Evolutionary conservation across 106 monocot genomes (phyloP), one percentile per base, ranked within the genome.

Genomic region (Vanilla planifolia): DNA sequence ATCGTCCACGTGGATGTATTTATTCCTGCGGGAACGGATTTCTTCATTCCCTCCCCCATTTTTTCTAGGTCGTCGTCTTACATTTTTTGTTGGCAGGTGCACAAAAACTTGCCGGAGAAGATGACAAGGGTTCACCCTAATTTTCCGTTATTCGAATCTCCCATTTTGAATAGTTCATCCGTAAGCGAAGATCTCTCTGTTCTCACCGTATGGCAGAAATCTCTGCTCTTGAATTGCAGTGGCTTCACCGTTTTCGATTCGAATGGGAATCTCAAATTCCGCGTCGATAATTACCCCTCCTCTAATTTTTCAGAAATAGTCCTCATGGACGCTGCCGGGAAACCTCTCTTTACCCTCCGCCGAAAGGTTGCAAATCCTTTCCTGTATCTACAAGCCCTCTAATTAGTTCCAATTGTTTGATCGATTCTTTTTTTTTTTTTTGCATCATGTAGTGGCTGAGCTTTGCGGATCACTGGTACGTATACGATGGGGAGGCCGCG

Each of bases 191-290:
- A 43, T 4, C 57, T 43, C 35, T 60, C 23, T 62, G 57, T 67
- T 37, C 60, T 80, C 61, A 85, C 85, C 21, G 85, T 85, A 46
- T 85, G 85, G 85, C 47, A 77, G 52, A 80, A 79, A 53, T 85
- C 85, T 22, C 67, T 85, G 34, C 62, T 85, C 23, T 67, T 85
- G 57, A 80, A 85, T 52, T 66, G 77, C 57, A 74, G 67, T 4
- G 84, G 84, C 2, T 84, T 84, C 79, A 78, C 79, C 8, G 84
- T 84, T 8, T 84, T 63, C 61, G 79, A 84, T 41, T 43, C 60
- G 2, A 53, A 46, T 10, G 84, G 84, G 2, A 61, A 66, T 36
- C 69, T 86, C 40, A 64, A 57, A 3, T 86, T 64, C 42, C 81
- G 85, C 2, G 85, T 86, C 43, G 86, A 86, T 27, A 82, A 75